A percentile compares a stretch with the other conserved stretches of the same genome.
phyloP scores from a whole-genome alignment of 306 rosid genomes.

The barrel medic (Medicago truncatula) region MtrunA17r5.0-ANR NC_053045.1:62953501-62954000 shows the following conservation, averaged over 20 bases:
- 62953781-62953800: conserved; percentile 1
- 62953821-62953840: neutral
- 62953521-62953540: conserved; percentile 41
- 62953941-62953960: conserved; percentile 11
- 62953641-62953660: conserved; percentile 8
- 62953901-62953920: conserved; percentile 27
- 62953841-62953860: neutral
- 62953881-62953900: conserved; percentile 16
- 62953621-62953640: neutral
- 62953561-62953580: conserved; percentile 17
- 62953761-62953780: conserved; percentile 13
- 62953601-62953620: conserved; percentile 33
- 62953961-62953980: neutral
- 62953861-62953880: conserved; percentile 14
- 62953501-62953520: conserved; percentile 74
- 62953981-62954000: neutral
- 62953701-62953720: neutral
- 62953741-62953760: conserved; percentile 15
- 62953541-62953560: conserved; percentile 25
- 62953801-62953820: neutral
- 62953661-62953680: neutral
- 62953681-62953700: conserved; percentile 1
- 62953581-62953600: conserved; percentile 2
- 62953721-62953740: conserved; percentile 18
- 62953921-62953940: conserved; percentile 11